Conservation (phyloP, 441 rosid species). For the Populus hybrid region DNA sequence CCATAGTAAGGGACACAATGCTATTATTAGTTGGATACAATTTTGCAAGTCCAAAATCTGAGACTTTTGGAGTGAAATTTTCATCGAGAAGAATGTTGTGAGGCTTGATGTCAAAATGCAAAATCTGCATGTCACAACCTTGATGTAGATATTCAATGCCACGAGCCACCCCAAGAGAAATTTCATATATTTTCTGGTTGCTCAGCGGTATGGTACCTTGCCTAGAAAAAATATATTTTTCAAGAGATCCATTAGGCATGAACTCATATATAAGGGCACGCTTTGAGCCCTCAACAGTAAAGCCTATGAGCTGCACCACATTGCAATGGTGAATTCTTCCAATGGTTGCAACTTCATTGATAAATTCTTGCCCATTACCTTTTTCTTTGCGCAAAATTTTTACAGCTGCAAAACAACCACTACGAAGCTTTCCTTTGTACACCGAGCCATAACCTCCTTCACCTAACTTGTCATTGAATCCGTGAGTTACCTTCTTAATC, state of each 20-base stretch:
- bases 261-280: neutral
- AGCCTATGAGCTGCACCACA: neutral
- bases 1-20: neutral
- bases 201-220: neutral
- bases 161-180: constrained; percentile 14
- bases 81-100: constrained; percentile 6
- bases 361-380: neutral
- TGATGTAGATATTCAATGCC: constrained; percentile 3
- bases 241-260: constrained; percentile 7
- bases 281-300: neutral
- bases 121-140: constrained; percentile 2
- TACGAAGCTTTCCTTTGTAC: neutral
- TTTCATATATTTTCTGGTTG: neutral
- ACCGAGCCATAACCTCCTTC: neutral
- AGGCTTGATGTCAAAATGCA: constrained; percentile 13
- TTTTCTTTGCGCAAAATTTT: neutral
- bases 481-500: neutral
- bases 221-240: neutral
- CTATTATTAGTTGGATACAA: neutral
- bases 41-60: neutral
- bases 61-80: neutral
- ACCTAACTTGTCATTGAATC: neutral
- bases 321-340: neutral
- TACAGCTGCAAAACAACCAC: neutral
- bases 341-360: constrained; percentile 4